Base-by-base conservation (phyloP, 768 basidiomycete genomes). In the Lentinula guzmanii region DNA sequence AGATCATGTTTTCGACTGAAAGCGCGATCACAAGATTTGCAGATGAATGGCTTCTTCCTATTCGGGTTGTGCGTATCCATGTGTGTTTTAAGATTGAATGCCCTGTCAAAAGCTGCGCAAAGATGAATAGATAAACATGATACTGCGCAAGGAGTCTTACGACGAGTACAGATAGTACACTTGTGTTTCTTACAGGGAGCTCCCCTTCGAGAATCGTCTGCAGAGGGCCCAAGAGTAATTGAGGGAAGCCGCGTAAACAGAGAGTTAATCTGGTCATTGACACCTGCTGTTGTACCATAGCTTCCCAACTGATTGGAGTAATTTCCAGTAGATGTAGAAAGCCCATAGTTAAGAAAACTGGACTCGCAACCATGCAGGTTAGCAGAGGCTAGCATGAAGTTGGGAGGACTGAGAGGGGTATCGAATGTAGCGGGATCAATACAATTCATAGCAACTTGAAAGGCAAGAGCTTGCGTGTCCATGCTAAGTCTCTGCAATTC, bases 1-100 rank as follows among this genome's bases (percentile, higher is more conserved):
- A 98, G 77, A 69, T 98, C 95, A 70, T 98, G 95, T 74, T 96
- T 91, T 66, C 95, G 87, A 66, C 91, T 93, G 75, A 98, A 98
- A n/a, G 92, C 91, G 57, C 95, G 87, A 41, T 87, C 88, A 64
- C 95, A 98, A 3, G 86, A 83, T 45, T 82, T 78, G 73, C 95
- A 98, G 48, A 87, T 82, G 70, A 92, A 89, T 5, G 93, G 93
- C 76, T 96, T 98, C 53, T 88, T 76, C 62, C 95, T 82, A 72
- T 92, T 87, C 28, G 95, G 95, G 71, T 96, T 92, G 74, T 98
- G 95, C 4, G 95, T 98, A 28, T 89, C 89, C 83, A 59, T 34
- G 21, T 59, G 58, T 7, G 58, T 50, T 37, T 59, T 48, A 16
- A 59, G 58, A 35, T 59, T 48, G 33, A 50, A 51, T 50, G 58